These are phyloP conservation scores for Solanum medicagineum DNA, from an alignment of 257 asterid species.

Conservation along the genomic window DNA sequence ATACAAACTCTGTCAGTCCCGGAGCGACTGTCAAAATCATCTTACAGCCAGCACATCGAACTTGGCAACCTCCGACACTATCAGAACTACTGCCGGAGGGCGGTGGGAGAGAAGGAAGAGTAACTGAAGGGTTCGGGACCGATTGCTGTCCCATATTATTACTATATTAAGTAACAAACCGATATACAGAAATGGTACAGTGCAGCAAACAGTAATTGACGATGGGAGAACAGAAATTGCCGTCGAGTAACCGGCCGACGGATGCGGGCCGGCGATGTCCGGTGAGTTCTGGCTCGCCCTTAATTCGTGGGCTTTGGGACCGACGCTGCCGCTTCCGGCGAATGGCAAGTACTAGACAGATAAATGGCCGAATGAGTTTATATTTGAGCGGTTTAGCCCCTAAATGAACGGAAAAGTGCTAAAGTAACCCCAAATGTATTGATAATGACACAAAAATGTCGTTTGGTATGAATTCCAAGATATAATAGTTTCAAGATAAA, in stretches of 20 bases:
- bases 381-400: background rate
- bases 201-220: background rate
- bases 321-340: background rate
- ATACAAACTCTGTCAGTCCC: conserved; percentile 69
- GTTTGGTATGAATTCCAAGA: no score
- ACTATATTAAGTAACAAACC: background rate
- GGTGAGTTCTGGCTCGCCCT: background rate
- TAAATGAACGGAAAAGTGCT: background rate
- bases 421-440: background rate
- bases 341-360: background rate
- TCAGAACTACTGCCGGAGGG: conserved; percentile 12
- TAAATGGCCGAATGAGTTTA: background rate
- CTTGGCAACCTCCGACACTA: conserved; percentile 51
- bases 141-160: conserved; percentile 65
- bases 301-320: background rate
- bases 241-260: background rate
- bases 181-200: background rate
- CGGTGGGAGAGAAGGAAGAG: conserved; percentile 26
- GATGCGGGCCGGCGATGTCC: background rate
- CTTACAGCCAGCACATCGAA: conserved; percentile 95
- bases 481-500: no score
- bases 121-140: conserved; percentile 52
- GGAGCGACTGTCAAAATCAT: conserved; percentile 63
- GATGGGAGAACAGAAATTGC: background rate
- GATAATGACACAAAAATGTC: background rate